A percentile compares a stretch with the other conserved stretches of the same genome.
phyloP scores from a whole-genome alignment of 1,284 basidiomycete genomes.

The Rhodotorula sp. region DNA sequence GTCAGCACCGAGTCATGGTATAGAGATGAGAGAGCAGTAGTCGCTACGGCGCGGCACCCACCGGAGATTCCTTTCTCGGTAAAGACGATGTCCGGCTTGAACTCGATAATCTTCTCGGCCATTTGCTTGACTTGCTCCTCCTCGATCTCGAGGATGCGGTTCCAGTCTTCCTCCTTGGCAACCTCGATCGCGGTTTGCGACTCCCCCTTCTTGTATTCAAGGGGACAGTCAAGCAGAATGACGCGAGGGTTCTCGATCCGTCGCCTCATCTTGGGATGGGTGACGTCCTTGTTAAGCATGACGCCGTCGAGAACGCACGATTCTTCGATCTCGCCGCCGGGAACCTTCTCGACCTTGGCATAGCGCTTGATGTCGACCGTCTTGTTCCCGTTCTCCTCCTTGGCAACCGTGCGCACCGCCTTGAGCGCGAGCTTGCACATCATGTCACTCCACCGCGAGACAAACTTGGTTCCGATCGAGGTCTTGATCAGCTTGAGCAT shows the following conservation, averaged over 20 bases:
- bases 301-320: slow-evolving; percentile 83
- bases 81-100: slow-evolving; percentile 92
- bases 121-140: slow-evolving; percentile 93
- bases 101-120: slow-evolving; percentile 83
- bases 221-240: slow-evolving; percentile 87
- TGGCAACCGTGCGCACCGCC: slow-evolving; percentile 72
- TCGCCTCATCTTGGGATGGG: slow-evolving; percentile 93
- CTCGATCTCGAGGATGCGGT: slow-evolving; percentile 87
- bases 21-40: too few relatives aligned
- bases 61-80: slow-evolving; percentile 98
- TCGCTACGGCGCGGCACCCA: slow-evolving; percentile 46
- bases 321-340: slow-evolving; percentile 95
- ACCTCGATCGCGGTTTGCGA: slow-evolving; percentile 97
- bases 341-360: slow-evolving; percentile 94
- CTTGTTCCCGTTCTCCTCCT: slow-evolving; percentile 61
- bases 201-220: slow-evolving; percentile 99
- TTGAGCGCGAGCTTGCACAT: slow-evolving; percentile 95
- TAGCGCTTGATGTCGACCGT: slow-evolving; percentile 98
- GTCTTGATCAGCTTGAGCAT: slow-evolving; percentile 98
- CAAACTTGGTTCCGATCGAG: slow-evolving; percentile 99
- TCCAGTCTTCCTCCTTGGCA: slow-evolving; percentile 90
- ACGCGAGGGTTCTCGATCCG: slow-evolving; percentile 88
- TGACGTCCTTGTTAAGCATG: slow-evolving; percentile 99
- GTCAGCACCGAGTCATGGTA: not conserved
- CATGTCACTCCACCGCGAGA: slow-evolving; percentile 90